These are phyloP conservation scores for Mortierella sp. DNA, from an alignment of 371 early-diverging fungal genomes.

Conservation along the genomic window DNA sequence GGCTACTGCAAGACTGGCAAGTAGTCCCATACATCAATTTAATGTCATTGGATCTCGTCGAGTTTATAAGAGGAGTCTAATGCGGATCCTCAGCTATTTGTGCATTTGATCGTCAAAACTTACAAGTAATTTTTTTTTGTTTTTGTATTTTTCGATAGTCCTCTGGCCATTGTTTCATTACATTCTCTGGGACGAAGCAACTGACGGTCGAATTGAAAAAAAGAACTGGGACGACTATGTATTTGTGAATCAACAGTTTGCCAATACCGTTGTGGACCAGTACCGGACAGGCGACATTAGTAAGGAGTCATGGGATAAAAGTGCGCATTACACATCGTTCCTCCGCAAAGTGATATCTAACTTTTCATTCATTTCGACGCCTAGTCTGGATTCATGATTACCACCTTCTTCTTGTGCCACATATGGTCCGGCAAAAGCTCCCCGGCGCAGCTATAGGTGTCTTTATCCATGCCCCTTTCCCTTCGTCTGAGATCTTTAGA, in stretches of 20 bases:
- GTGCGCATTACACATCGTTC: not conserved
- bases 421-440: slow-evolving; percentile 81
- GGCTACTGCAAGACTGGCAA: slow-evolving; percentile 93
- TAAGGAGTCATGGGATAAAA: slow-evolving; percentile 42
- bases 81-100: not conserved
- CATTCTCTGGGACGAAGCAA: slow-evolving; percentile 90
- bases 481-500: slow-evolving; percentile 93
- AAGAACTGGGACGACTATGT: slow-evolving; percentile 90
- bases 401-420: slow-evolving; percentile 93
- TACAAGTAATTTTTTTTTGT: not conserved
- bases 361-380: not conserved
- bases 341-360: not conserved
- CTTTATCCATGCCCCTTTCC: slow-evolving; percentile 98
- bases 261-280: slow-evolving; percentile 79
- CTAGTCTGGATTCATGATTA: slow-evolving; percentile 99
- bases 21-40: slow-evolving; percentile 6
- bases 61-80: not conserved
- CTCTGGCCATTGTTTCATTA: slow-evolving; percentile 99
- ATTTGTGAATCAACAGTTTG: slow-evolving; percentile 88
- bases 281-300: slow-evolving; percentile 90
- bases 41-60: not conserved
- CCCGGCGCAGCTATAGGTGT: slow-evolving; percentile 92
- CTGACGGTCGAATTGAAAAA: slow-evolving; percentile 74
- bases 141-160: slow-evolving; percentile 57
- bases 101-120: too few species aligned